Percentiles rank a stretch among this genome's conserved stretches.
Evolutionary conservation across 2,329 filamentous ascomycete species (phyloP).

Genomic region (Tolypocladium tropicale): DNA sequence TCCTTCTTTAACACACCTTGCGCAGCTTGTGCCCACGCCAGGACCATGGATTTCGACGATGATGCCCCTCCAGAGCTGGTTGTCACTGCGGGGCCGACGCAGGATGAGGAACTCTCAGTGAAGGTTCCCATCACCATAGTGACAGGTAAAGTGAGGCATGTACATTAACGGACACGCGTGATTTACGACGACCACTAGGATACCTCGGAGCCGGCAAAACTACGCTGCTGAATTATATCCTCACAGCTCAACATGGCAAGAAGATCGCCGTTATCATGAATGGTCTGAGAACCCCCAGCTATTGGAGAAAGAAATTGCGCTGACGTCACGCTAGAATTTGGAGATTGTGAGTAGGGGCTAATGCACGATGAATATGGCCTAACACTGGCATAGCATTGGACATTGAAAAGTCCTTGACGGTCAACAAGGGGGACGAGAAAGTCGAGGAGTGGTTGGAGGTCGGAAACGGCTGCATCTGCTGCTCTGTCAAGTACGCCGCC

Average conservation of each 20-base stretch:
- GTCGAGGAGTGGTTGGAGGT: constrained; percentile 94
- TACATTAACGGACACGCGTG: neutral
- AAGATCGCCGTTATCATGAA: constrained; percentile 98
- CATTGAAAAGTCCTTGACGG: constrained; percentile 90
- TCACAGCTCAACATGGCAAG: constrained; percentile 92
- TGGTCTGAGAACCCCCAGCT: constrained; percentile 30
- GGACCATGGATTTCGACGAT: constrained; percentile 52
- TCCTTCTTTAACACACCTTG: neutral
- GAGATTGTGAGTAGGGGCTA: constrained; percentile 53
- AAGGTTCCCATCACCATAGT: constrained; percentile 82
- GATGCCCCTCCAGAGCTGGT: constrained; percentile 58
- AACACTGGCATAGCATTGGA: constrained; percentile 56
- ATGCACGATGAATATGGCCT: constrained; percentile 2
- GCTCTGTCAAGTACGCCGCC: constrained; percentile 70
- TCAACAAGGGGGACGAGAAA: constrained; percentile 72
- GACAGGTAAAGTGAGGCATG: constrained; percentile 43
- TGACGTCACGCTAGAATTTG: constrained; percentile 51
- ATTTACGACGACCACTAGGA: constrained; percentile 35
- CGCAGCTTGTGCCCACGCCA: neutral
- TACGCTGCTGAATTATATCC: constrained; percentile 88
- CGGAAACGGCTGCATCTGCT: constrained; percentile 95
- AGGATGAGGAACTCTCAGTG: constrained; percentile 39
- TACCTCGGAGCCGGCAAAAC: constrained; percentile 96
- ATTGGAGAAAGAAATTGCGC: neutral
- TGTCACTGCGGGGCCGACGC: constrained; percentile 26